Percentiles rank a stretch among this genome's conserved stretches.
These are phyloP conservation scores for Cutaneotrichosporon arboriforme DNA, from an alignment of 1,284 basidiomycete species.

Conservation along the genomic window DNA sequence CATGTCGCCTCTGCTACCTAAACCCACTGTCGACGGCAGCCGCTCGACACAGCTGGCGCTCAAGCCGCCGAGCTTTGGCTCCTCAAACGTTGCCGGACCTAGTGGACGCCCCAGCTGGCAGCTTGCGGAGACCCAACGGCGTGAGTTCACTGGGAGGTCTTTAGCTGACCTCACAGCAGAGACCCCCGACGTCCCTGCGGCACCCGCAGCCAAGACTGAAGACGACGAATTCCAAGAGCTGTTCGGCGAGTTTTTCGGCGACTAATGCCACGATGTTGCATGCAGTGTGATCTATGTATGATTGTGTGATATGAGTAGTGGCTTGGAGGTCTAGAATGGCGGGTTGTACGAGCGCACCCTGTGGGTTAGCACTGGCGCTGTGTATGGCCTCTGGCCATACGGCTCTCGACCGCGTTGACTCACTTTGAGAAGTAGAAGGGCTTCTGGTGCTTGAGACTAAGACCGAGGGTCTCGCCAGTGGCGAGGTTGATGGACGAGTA, in stretches of 20 bases:
- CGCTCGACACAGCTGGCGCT: no score
- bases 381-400: no score
- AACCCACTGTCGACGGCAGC: no score
- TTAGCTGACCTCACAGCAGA: no score
- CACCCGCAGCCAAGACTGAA: background rate
- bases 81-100: no score
- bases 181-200: background rate
- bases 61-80: no score
- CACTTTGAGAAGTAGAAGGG: slow-evolving; percentile 87
- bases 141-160: no score
- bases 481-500: slow-evolving; percentile 70
- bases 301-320: background rate
- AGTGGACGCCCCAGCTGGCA: no score
- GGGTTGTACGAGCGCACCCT: slow-evolving; percentile 22
- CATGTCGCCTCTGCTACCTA: no score
- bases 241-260: background rate
- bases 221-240: background rate
- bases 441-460: slow-evolving; percentile 74
- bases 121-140: no score
- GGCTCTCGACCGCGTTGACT: no score
- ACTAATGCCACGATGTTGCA: background rate
- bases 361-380: background rate
- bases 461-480: slow-evolving; percentile 65
- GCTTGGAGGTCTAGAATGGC: background rate
- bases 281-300: slow-evolving; percentile 1